These are phyloP conservation scores for Ochromonas danica DNA, from an alignment of 108 stramenopile genomes.

Conservation along the genomic window DNA sequence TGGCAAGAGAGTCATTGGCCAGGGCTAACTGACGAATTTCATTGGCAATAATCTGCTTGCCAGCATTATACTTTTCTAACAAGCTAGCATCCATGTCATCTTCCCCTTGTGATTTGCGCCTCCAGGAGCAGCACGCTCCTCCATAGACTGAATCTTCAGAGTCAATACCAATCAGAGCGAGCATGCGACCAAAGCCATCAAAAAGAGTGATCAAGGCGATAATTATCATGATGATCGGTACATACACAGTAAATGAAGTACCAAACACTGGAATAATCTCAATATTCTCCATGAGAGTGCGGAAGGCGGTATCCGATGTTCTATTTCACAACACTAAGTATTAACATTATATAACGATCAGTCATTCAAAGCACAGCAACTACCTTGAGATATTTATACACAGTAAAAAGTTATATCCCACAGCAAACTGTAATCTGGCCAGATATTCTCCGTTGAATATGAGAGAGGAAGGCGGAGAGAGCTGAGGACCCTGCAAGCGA, in stretches of 20 bases:
- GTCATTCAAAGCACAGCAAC: not conserved
- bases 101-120: too few relatives aligned
- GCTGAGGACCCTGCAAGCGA: slow-evolving; percentile 44
- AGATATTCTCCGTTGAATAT: slow-evolving; percentile 77
- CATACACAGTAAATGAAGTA: slow-evolving; percentile 3
- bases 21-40: too few relatives aligned
- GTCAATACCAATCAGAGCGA: not conserved
- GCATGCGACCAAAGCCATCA: not conserved
- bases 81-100: too few relatives aligned
- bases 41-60: too few relatives aligned
- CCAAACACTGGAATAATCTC: slow-evolving; percentile 17
- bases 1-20: too few relatives aligned
- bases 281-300: slow-evolving; percentile 1
- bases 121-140: too few relatives aligned
- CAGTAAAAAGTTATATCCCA: slow-evolving; percentile 67
- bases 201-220: not conserved
- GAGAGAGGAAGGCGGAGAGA: slow-evolving; percentile 50
- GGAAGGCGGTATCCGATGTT: slow-evolving; percentile 2
- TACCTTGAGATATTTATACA: slow-evolving; percentile 47
- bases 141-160: too few relatives aligned
- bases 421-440: slow-evolving; percentile 64
- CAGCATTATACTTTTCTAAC: too few relatives aligned
- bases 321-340: too few relatives aligned
- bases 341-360: too few relatives aligned
- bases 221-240: not conserved